These are phyloP conservation scores for Ganoderma sinense DNA, from an alignment of 1,284 basidiomycete genomes.

Conservation along the genomic window DNA sequence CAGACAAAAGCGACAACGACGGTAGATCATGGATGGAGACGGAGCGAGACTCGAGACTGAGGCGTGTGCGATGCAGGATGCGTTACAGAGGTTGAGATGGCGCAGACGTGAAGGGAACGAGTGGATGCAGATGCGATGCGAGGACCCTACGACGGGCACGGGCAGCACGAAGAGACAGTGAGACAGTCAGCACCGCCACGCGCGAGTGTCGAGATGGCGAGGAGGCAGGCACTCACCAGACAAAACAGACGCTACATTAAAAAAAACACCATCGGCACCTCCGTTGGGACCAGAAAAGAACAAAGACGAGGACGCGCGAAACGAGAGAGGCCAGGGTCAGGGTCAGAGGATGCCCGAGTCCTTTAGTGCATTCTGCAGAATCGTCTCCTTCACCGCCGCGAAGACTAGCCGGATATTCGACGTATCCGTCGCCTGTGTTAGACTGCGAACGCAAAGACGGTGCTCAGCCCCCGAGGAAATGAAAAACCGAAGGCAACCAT, in stretches of 20 bases:
- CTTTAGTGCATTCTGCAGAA: conserved; percentile 87
- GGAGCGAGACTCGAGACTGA: conserved; percentile 17
- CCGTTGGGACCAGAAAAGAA: background rate
- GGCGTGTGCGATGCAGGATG: conserved; percentile 2
- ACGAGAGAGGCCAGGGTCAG: background rate
- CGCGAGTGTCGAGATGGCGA: background rate
- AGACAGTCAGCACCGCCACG: conserved; percentile 4
- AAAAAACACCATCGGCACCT: conserved; percentile 10
- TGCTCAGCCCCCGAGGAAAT: background rate
- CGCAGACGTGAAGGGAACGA: conserved; percentile 18
- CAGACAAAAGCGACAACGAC: conserved; percentile 28
- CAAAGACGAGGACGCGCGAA: background rate
- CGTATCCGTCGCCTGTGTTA: conserved; percentile 85
- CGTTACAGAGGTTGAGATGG: conserved; percentile 5
- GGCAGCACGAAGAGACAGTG: background rate
- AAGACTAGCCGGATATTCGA: conserved; percentile 91
- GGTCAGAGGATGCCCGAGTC: conserved; percentile 79
- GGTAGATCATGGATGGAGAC: conserved; percentile 24
- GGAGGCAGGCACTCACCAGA: conserved; percentile 15
- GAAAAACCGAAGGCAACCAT: background rate
- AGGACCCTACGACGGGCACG: conserved; percentile 5
- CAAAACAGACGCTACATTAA: conserved; percentile 18
- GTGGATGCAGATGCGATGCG: conserved; percentile 23
- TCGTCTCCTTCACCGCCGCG: conserved; percentile 98
- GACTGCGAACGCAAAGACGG: conserved; percentile 46